Evolutionary conservation across 2,329 filamentous ascomycete genomes (phyloP), one percentile per base, ranked within the genome.

Genomic region (Ascosphaera acerosa): DNA sequence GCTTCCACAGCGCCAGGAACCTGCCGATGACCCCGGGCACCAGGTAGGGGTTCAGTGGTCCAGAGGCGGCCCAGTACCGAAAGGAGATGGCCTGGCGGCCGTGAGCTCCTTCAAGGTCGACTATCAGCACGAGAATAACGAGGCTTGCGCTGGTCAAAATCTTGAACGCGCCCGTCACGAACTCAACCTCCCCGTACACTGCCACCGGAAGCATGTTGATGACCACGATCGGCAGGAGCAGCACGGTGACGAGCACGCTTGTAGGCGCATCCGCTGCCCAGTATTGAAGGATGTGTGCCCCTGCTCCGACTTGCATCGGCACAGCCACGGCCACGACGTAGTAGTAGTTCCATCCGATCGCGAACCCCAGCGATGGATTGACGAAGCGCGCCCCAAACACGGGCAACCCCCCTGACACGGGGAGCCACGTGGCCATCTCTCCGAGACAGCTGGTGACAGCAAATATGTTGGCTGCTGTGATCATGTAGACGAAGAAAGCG

Each of bases 321-420:
- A 59, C 55, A 2, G 53, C 56, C 32, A 62, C 59, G 19, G 55
- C 54, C n/a, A 57, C 54, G 33, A 58, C 49, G 37, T 58, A 60
- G 55, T 55, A 62, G 39, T 61, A 62, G 31, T 61, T 60, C 57
- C 57, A 62, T 7, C 58, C 55, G 14, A 64, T 42, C 1, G 58
- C 55, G 32, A 61, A 63, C 18, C 54, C 58, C 6, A 58, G 47
- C 2, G 55, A 33, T 7, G 35, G 34, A 20, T 37, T 34, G 4
- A 37, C 34, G 27, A 29, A 37, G 5, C 40, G 55, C 54, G 59
- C 47, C 6, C 58, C 58, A 31, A 61, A 63, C 15, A 59, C 47
- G 4, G 58, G 54, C 5, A 64, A 56, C 4, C 59, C 59, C n/a
- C 61, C 52, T 4, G 50, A 49, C 6, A 52, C 37, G 3, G 52